A percentile compares a stretch with the other conserved stretches of the same genome.
Evolutionary conservation across 805 yeast species (phyloP).

Genomic region (Candida koratica): DNA sequence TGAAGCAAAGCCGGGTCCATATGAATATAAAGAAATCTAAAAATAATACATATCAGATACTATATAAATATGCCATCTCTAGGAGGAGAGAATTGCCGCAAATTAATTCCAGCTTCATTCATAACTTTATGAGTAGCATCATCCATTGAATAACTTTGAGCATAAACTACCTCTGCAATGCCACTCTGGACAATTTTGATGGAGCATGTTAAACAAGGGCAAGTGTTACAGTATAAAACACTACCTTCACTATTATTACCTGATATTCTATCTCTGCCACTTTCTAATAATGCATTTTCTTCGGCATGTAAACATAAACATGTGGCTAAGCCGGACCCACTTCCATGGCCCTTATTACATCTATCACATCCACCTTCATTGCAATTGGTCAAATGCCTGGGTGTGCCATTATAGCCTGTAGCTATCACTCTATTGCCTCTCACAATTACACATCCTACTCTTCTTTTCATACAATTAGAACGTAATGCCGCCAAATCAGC

Average conservation of each 20-base stretch:
- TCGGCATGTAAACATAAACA: slow-evolving; percentile 96
- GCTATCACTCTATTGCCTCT: slow-evolving; percentile 83
- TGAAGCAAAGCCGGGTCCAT: slow-evolving; percentile 48
- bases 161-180: slow-evolving; percentile 84
- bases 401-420: slow-evolving; percentile 98
- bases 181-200: slow-evolving; percentile 94
- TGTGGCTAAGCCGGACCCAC: slow-evolving; percentile 68
- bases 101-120: slow-evolving; percentile 63
- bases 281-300: slow-evolving; percentile 90
- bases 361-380: slow-evolving; percentile 94
- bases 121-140: slow-evolving; percentile 66
- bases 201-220: slow-evolving; percentile 95
- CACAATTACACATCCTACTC: slow-evolving; percentile 95
- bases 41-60: background rate
- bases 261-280: slow-evolving; percentile 79
- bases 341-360: slow-evolving; percentile 67
- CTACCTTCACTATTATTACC: slow-evolving; percentile 33
- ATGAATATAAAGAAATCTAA: slow-evolving; percentile 31
- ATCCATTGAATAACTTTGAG: slow-evolving; percentile 93
- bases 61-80: slow-evolving; percentile 37
- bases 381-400: slow-evolving; percentile 81
- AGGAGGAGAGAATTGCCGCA: slow-evolving; percentile 51
- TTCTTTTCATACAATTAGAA: slow-evolving; percentile 93
- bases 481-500: slow-evolving; percentile 92
- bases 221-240: slow-evolving; percentile 86